Percentiles rank a stretch among this genome's conserved stretches.
Conservation (phyloP, 1,284 basidiomycete genomes). For the Pseudozyma thailandica region DNA sequence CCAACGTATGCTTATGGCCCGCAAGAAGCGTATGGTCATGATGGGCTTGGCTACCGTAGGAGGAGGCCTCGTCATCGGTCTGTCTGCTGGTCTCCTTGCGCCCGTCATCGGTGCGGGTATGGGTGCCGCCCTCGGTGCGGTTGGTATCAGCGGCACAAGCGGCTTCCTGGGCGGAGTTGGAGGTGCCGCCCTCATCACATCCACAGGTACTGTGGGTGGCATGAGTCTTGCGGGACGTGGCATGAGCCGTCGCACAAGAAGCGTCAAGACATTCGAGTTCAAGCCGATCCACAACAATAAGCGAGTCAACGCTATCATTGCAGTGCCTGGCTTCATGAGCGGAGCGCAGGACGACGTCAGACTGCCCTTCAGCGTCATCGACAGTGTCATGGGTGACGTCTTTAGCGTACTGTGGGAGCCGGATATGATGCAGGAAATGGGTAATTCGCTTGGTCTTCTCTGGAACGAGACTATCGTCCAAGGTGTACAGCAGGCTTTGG, state of each 20-base stretch:
- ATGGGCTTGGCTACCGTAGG: conserved; percentile 67
- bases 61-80: conserved; percentile 66
- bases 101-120: conserved; percentile 67
- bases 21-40: conserved; percentile 63
- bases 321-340: conserved; percentile 64
- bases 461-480: conserved; percentile 68
- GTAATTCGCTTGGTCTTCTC: conserved; percentile 65
- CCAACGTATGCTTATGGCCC: conserved; percentile 50
- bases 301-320: conserved; percentile 66
- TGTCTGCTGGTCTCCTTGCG: conserved; percentile 64
- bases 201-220: conserved; percentile 64
- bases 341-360: conserved; percentile 64
- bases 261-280: conserved; percentile 67
- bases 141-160: conserved; percentile 65
- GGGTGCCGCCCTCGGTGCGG: conserved; percentile 63
- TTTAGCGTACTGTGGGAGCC: conserved; percentile 67
- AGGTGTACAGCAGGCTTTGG: conserved; percentile 66
- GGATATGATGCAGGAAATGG: conserved; percentile 68
- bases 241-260: conserved; percentile 63
- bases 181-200: conserved; percentile 66
- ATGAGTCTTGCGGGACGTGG: conserved; percentile 64
- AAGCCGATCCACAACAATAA: conserved; percentile 68
- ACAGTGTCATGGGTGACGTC: conserved; percentile 66
- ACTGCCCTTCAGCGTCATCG: conserved; percentile 66
- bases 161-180: conserved; percentile 66